These are phyloP conservation scores for Cenchrus americanus DNA, from an alignment of 176 grass and related monocot genomes.

Conservation along the genomic window DNA sequence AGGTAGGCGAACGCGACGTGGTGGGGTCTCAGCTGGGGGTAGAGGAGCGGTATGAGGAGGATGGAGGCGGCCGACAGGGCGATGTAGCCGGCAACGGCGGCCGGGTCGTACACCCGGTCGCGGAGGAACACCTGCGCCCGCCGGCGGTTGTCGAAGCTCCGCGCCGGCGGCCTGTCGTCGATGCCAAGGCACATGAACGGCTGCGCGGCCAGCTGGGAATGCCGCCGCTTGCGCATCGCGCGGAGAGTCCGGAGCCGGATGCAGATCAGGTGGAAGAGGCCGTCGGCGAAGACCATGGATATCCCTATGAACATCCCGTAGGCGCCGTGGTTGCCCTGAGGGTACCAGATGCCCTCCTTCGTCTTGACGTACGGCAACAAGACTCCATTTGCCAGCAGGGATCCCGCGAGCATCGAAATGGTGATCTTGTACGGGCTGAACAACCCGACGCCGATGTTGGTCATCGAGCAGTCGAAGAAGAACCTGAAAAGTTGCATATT, in stretches of 20 bases:
- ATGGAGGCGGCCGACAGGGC: slow-evolving; percentile 41
- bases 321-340: slow-evolving; percentile 31
- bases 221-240: slow-evolving; percentile 13
- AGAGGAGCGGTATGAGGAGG: slow-evolving; percentile 45
- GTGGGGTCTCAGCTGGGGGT: slow-evolving; percentile 51
- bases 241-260: slow-evolving; percentile 42
- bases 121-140: slow-evolving; percentile 53
- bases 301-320: slow-evolving; percentile 66
- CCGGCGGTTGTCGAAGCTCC: slow-evolving; percentile 57
- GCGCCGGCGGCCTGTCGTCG: neutral
- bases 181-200: slow-evolving; percentile 30
- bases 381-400: slow-evolving; percentile 60
- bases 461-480: slow-evolving; percentile 68
- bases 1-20: slow-evolving; percentile 56
- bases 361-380: slow-evolving; percentile 59
- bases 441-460: slow-evolving; percentile 65
- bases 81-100: slow-evolving; percentile 33
- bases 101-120: slow-evolving; percentile 45
- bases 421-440: slow-evolving; percentile 60
- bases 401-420: slow-evolving; percentile 59
- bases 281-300: slow-evolving; percentile 68
- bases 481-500: slow-evolving; percentile 42
- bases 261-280: slow-evolving; percentile 58
- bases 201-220: neutral
- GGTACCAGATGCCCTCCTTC: slow-evolving; percentile 62